phyloP scores from a whole-genome alignment of 768 basidiomycete genomes.

The Podaxis rugospora region DNA sequence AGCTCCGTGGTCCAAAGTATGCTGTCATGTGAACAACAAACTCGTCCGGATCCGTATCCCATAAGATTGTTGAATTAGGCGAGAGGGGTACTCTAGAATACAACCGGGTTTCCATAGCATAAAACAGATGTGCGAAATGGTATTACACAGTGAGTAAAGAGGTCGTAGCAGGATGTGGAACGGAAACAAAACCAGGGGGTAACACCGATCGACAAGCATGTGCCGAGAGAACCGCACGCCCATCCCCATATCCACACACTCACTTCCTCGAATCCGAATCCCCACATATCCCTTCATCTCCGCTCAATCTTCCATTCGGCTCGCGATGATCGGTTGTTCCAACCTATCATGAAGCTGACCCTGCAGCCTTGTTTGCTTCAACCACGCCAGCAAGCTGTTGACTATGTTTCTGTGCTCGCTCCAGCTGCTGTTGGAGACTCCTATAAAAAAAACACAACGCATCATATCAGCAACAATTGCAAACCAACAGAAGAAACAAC shows the following conservation, averaged over 20 bases:
- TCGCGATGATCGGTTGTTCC: no score
- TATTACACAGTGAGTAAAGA: neutral
- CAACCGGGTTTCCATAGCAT: neutral
- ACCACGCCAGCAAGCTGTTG: slow-evolving; percentile 54
- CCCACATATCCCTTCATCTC: neutral
- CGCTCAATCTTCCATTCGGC: neutral
- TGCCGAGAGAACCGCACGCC: neutral
- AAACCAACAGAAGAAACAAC: neutral
- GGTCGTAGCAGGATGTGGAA: neutral
- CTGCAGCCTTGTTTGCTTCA: slow-evolving; percentile 31
- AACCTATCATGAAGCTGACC: neutral
- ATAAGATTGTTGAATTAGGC: neutral
- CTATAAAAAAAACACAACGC: slow-evolving; percentile 31
- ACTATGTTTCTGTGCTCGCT: slow-evolving; percentile 73
- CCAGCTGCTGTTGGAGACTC: slow-evolving; percentile 71
- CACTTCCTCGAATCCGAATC: neutral
- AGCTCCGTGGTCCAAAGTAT: no score
- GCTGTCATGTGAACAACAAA: no score
- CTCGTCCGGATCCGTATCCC: neutral
- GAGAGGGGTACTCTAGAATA: neutral
- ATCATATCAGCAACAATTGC: neutral
- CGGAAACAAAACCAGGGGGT: neutral
- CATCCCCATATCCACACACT: neutral
- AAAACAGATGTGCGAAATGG: neutral
- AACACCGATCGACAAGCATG: neutral